Evolutionary conservation across 352 stramenopile genomes (phyloP), one percentile per base, ranked within the genome.

Genomic region (Phytophthora aleatoria): DNA sequence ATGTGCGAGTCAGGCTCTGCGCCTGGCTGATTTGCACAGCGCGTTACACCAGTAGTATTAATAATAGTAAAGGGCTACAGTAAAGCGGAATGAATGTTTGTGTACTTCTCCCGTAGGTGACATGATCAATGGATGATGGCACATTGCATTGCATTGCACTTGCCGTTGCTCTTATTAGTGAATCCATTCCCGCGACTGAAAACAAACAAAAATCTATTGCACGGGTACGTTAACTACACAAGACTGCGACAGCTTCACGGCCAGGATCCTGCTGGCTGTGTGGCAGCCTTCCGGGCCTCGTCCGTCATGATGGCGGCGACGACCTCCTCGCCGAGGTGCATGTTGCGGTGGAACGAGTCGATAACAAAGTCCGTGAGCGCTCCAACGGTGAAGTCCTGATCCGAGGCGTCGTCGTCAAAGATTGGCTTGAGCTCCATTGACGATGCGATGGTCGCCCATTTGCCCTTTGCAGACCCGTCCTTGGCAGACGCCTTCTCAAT

Each of bases 291-390:
- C 24, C 55, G 42, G 20, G 64, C 61, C 48, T 74, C 67, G 11
- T 74, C 67, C 43, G 67, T 57, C 67, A 74, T 67, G 38, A 74
- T 70, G 24, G 50, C 61, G 4, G 55, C 67, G 12, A 74, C 55
- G 30, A 74, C 57, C 39, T 71, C 55, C 35, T 74, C 61, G 0
- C 67, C 67, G 1, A 74, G 31, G 51, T 74, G 67, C 50, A 74
- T 69, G 35, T 74, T 77, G 39, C 65, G 57, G 33, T 77, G 61
- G 53, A 77, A 68, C 13, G 65, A 77, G 43, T 74, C 69, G 61
- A 74, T 71, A 8, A 77, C 65, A 28, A 77, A 74, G 27, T 77
- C 58, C 12, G 65, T 66, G 15, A 77, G 57, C 24, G 64, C 69
- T 1, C 69, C 69, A 5, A 77, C 61, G 2, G 65, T 71, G 15